phyloP scores from a whole-genome alignment of 2,329 filamentous ascomycete species.

The Clonostachys rosea region DNA sequence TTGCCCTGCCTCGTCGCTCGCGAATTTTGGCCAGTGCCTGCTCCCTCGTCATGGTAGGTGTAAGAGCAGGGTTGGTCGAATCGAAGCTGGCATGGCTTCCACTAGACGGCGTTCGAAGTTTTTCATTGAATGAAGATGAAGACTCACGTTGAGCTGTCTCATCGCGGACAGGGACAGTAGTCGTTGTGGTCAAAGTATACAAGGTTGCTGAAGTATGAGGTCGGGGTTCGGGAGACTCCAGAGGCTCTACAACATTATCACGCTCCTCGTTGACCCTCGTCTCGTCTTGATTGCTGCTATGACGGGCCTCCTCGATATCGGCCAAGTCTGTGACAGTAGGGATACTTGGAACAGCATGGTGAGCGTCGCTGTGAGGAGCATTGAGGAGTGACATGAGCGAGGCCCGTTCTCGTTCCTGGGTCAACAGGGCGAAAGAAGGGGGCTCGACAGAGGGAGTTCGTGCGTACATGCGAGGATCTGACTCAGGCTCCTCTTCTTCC shows the following conservation, averaged over 20 bases:
- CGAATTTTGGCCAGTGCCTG: conserved; percentile 72
- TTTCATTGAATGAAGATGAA: conserved; percentile 36
- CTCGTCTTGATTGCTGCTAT: background rate
- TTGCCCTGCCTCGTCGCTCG: conserved; percentile 65
- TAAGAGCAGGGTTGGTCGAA: conserved; percentile 51
- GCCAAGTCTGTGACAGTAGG: conserved; percentile 27
- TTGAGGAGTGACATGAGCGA: conserved; percentile 59
- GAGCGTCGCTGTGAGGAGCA: conserved; percentile 38
- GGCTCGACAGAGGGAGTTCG: conserved; percentile 60
- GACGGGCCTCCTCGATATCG: background rate
- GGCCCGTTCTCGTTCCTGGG: conserved; percentile 38
- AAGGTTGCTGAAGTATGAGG: conserved; percentile 41
- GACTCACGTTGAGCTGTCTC: conserved; percentile 29
- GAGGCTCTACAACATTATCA: conserved; percentile 4
- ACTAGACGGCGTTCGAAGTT: conserved; percentile 37
- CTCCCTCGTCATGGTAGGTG: conserved; percentile 65
- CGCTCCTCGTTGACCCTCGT: background rate
- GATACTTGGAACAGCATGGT: conserved; percentile 26
- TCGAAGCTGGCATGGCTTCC: conserved; percentile 40
- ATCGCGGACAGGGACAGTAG: conserved; percentile 46
- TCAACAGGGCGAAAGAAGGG: conserved; percentile 50
- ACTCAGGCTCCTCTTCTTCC: conserved; percentile 20
- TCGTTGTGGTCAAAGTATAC: conserved; percentile 44
- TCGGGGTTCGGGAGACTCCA: conserved; percentile 19
- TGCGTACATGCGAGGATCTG: conserved; percentile 37